Base-by-base conservation (phyloP, 345 rosid genomes). In the Euphorbia peplus region DNA sequence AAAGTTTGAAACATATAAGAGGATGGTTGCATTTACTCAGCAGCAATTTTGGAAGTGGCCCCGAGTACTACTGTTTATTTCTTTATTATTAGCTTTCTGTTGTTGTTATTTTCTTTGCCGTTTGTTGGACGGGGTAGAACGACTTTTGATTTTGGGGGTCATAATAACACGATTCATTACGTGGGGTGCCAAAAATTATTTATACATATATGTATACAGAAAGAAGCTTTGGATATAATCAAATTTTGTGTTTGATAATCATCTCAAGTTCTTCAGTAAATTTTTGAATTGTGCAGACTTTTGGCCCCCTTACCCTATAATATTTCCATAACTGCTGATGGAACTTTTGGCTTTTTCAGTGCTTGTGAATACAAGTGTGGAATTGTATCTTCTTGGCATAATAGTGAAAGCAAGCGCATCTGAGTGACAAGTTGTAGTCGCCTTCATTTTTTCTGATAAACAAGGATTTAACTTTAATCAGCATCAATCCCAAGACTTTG, bases 401-500 rank as follows among this genome's bases (percentile, higher is more conserved):
- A 28, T 29, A 28, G 28, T 29, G 21, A 57, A 57, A 57, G 35
- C 35, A 56, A 28, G 60, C 60, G 26, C 35, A 56, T 56, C 60
- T 56, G 60, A 25, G 32, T 56, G 29, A 47, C n/a, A 13, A 13
- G 51, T 47, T 13, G n/a, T 47, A 14, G 51, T 18, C 51, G 18
- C 18, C n/a, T 18, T 13, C 51, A 13, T 47, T 47, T 47, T 47
- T 47, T 47, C n/a, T 47, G 51, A 50, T 50, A 50, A 57, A 37
- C 41, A 57, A 28, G 62, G 62, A 57, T 28, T 28, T 29, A 57
- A 29, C 62, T 32, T 29, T 57, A 28, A 28, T 57, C 10, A 15
- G 62, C 41, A 57, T 7, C 41, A 50, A 50, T 50, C 54, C 54
- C 30, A 57, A 18, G 62, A 32, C 62, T 57, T 57, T 35, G 62